phyloP scores from a whole-genome alignment of 768 basidiomycete species.

The Mycena galopus region DNA sequence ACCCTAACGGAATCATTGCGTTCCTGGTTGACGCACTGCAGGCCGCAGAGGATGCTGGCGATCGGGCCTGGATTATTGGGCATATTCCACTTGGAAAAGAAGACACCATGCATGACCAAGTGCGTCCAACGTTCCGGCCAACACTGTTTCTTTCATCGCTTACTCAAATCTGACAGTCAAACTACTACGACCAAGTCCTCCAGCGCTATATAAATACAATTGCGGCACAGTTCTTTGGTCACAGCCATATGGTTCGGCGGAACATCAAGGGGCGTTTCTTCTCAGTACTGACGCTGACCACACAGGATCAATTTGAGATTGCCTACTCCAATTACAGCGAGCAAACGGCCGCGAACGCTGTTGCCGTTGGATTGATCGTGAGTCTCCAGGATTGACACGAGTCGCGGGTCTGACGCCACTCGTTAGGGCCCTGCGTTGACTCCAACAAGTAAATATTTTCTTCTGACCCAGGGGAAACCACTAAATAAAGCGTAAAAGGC shows the following conservation, averaged over 20 bases:
- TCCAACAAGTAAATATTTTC: slow-evolving; percentile 48
- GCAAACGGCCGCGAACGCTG: slow-evolving; percentile 46
- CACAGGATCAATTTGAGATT: slow-evolving; percentile 56
- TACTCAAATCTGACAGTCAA: slow-evolving; percentile 44
- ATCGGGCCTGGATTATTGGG: slow-evolving; percentile 56
- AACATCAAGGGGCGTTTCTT: too few relatives aligned
- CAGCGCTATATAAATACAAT: slow-evolving; percentile 57
- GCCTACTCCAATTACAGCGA: slow-evolving; percentile 53
- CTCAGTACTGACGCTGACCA: too few relatives aligned
- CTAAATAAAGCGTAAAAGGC: slow-evolving; percentile 34
- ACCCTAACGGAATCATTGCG: slow-evolving; percentile 57
- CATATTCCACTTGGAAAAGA: slow-evolving; percentile 51
- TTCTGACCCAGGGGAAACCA: background rate
- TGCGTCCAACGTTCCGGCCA: background rate
- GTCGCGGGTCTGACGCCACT: slow-evolving; percentile 8
- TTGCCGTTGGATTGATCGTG: slow-evolving; percentile 47
- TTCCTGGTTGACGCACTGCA: slow-evolving; percentile 55
- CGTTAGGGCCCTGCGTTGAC: slow-evolving; percentile 51
- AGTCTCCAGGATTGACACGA: background rate
- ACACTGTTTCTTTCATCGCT: background rate
- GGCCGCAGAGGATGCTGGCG: slow-evolving; percentile 52
- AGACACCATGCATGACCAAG: slow-evolving; percentile 43
- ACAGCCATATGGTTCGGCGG: slow-evolving; percentile 48
- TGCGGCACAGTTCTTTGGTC: slow-evolving; percentile 58
- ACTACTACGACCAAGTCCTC: slow-evolving; percentile 58